phyloP scores from a whole-genome alignment of 768 basidiomycete genomes.

The Tylopilus vinaceipallidus region DNA sequence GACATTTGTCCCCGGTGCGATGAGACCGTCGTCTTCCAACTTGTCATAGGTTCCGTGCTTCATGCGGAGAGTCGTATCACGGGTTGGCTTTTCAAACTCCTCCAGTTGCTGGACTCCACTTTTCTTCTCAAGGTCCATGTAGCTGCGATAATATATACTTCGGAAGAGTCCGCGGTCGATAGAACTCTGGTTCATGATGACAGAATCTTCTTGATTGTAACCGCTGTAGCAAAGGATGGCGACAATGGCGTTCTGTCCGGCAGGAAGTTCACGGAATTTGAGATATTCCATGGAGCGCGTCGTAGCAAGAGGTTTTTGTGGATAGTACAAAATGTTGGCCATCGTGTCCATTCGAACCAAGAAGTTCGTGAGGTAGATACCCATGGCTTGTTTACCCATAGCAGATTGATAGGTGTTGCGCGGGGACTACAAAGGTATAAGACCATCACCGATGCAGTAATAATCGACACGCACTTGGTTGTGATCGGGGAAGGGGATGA shows the following conservation, averaged over 20 bases:
- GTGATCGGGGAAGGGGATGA: conserved; percentile 99
- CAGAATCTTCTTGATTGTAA: conserved; percentile 99
- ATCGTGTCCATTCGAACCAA: conserved; percentile 99
- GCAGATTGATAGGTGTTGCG: conserved; percentile 99
- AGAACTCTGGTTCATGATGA: conserved; percentile 99
- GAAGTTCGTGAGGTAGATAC: conserved; percentile 97
- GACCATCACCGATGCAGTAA: neutral
- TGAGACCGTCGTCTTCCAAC: conserved; percentile 92
- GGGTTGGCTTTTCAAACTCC: conserved; percentile 94
- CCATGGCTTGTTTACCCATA: conserved; percentile 99
- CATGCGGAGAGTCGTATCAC: conserved; percentile 91
- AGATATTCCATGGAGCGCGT: conserved; percentile 99
- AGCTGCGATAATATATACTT: conserved; percentile 97
- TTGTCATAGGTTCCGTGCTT: conserved; percentile 99
- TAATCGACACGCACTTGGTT: conserved; percentile 71
- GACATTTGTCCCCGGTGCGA: conserved; percentile 93
- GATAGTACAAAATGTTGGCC: conserved; percentile 99
- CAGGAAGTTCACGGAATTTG: conserved; percentile 96
- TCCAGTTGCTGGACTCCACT: conserved; percentile 89
- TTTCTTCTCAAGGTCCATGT: conserved; percentile 98
- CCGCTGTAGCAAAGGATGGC: conserved; percentile 98
- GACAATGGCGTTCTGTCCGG: conserved; percentile 98
- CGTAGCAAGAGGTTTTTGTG: conserved; percentile 97
- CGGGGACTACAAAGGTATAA: conserved; percentile 65
- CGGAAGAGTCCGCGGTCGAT: conserved; percentile 98